phyloP scores from a whole-genome alignment of 352 stramenopile species.

The Globisporangium nodosum region DNA sequence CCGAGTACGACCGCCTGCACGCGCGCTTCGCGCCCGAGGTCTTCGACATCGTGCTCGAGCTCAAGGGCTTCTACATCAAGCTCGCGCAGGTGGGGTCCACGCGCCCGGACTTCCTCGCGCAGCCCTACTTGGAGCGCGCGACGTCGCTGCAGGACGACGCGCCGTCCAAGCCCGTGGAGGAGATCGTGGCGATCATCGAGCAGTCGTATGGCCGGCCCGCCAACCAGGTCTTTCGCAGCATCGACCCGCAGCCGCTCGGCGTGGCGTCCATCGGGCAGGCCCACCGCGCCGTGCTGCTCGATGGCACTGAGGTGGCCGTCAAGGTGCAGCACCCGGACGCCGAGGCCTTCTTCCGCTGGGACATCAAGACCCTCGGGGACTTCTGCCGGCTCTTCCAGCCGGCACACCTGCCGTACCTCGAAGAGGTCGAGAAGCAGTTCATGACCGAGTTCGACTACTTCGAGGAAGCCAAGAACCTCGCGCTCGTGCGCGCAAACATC shows the following conservation, averaged over 20 bases:
- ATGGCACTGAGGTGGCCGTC: slow-evolving; percentile 75
- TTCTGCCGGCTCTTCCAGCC: slow-evolving; percentile 95
- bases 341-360: slow-evolving; percentile 91
- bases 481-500: slow-evolving; percentile 88
- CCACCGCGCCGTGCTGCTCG: slow-evolving; percentile 64
- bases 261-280: slow-evolving; percentile 81
- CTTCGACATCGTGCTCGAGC: slow-evolving; percentile 76
- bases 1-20: slow-evolving; percentile 71
- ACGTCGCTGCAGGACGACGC: slow-evolving; percentile 77
- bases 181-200: slow-evolving; percentile 76
- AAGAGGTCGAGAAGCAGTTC: slow-evolving; percentile 97
- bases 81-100: slow-evolving; percentile 79
- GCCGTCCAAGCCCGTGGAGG: slow-evolving; percentile 61
- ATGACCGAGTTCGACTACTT: slow-evolving; percentile 98
- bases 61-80: slow-evolving; percentile 89
- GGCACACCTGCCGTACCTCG: slow-evolving; percentile 89
- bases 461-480: slow-evolving; percentile 89
- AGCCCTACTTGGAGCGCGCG: slow-evolving; percentile 72
- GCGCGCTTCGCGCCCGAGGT: slow-evolving; percentile 68
- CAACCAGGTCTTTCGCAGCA: slow-evolving; percentile 44
- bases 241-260: slow-evolving; percentile 71
- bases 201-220: slow-evolving; percentile 56
- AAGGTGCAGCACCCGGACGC: slow-evolving; percentile 94
- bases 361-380: slow-evolving; percentile 95
- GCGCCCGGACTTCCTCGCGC: slow-evolving; percentile 71